A percentile compares a stretch with the other conserved stretches of the same genome.
phyloP scores from a whole-genome alignment of 352 stramenopile genomes.

The Pythium dissotocum region DNA sequence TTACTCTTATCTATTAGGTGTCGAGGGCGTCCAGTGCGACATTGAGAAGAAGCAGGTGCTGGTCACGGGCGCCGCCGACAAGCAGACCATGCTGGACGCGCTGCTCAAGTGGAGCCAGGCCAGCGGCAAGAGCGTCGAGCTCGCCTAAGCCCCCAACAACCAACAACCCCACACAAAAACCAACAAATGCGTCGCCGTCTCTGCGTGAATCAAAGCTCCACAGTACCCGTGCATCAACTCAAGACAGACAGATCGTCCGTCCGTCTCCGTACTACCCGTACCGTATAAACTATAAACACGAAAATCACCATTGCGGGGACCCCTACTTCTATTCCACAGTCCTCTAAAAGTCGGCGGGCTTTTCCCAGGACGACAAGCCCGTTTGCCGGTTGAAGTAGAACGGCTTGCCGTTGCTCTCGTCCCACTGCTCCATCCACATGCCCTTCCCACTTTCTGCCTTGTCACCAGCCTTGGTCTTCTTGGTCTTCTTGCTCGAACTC shows the following conservation, averaged over 20 bases:
- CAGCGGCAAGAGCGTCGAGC: conserved; percentile 85
- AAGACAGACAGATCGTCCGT: too few relatives aligned
- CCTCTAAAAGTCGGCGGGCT: conserved; percentile 61
- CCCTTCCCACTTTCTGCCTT: not conserved
- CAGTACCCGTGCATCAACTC: not conserved
- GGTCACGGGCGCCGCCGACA: conserved; percentile 75
- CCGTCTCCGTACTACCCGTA: too few relatives aligned
- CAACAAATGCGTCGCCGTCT: conserved; percentile 5
- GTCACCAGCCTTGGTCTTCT: conserved; percentile 10
- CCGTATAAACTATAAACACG: conserved; percentile 5
- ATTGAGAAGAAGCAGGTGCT: conserved; percentile 88
- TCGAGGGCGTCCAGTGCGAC: conserved; percentile 82
- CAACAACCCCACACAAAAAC: not conserved
- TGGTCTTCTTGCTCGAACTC: conserved; percentile 31
- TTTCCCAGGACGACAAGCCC: conserved; percentile 78
- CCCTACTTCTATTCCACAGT: not conserved
- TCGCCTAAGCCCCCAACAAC: conserved; percentile 45
- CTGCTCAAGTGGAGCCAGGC: conserved; percentile 90
- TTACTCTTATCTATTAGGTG: conserved; percentile 43
- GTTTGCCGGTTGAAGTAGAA: conserved; percentile 91
- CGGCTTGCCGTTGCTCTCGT: conserved; percentile 67
- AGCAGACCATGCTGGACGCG: conserved; percentile 78
- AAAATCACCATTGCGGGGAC: not conserved
- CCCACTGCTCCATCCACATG: conserved; percentile 79
- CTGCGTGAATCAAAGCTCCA: not conserved